A percentile compares a stretch with the other conserved stretches of the same genome.
Evolutionary conservation across 2,329 filamentous ascomycete species (phyloP).

Genomic region (Xylariaceae sp.): DNA sequence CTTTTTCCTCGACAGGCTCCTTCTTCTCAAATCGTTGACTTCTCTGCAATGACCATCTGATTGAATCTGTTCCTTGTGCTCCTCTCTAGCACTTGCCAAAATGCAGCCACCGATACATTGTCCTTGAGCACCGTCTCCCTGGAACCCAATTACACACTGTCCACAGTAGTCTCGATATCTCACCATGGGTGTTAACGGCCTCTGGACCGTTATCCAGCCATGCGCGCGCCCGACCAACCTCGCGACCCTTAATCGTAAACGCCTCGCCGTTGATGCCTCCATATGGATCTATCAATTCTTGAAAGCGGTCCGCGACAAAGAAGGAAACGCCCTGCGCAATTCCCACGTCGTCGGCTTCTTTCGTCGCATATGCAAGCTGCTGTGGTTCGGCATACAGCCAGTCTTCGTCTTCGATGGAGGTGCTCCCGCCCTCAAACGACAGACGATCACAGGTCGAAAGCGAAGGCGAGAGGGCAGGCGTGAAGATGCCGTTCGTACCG

Average conservation of each 20-base stretch:
- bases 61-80: too few species aligned
- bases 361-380: constrained; percentile 91
- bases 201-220: constrained; percentile 94
- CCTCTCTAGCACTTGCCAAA: too few species aligned
- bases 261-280: constrained; percentile 92
- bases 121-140: not conserved
- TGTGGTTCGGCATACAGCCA: constrained; percentile 93
- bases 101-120: too few species aligned
- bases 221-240: constrained; percentile 95
- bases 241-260: constrained; percentile 92
- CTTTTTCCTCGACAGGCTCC: too few species aligned
- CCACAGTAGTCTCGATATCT: not conserved
- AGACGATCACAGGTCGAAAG: constrained; percentile 79
- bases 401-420: constrained; percentile 98
- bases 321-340: constrained; percentile 93
- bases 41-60: too few species aligned
- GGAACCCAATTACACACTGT: too few species aligned
- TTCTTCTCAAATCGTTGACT: too few species aligned
- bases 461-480: constrained; percentile 78
- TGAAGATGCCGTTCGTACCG: constrained; percentile 89
- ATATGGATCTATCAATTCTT: constrained; percentile 99
- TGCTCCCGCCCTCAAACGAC: constrained; percentile 82
- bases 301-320: constrained; percentile 97
- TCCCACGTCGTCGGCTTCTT: constrained; percentile 98
- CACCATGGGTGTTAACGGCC: constrained; percentile 91